Percentiles rank a stretch among this genome's conserved stretches.
Evolutionary conservation across 2,329 filamentous ascomycete species (phyloP).

Genomic region (Elsinoe australis): DNA sequence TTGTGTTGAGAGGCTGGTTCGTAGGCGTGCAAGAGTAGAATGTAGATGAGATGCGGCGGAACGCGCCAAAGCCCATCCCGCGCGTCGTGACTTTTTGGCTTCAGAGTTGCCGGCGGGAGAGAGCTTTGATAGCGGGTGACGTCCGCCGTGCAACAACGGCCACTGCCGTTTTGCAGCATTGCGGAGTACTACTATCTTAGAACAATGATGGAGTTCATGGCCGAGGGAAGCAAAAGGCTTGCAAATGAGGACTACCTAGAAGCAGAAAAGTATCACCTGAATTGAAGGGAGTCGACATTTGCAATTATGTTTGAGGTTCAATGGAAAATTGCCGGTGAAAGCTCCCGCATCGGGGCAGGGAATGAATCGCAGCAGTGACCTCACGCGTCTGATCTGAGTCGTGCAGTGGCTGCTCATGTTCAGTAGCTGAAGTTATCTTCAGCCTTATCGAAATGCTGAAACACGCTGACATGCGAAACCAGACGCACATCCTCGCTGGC

Average conservation of each 20-base stretch:
- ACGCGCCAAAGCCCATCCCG: neutral
- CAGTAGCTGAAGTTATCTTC: too few species aligned
- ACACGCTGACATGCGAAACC: too few species aligned
- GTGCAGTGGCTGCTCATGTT: too few species aligned
- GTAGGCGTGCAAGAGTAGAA: neutral
- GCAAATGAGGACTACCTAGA: too few species aligned
- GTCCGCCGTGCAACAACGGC: conserved; percentile 4
- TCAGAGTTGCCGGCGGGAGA: neutral
- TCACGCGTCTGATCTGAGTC: conserved; percentile 4
- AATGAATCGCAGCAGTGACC: conserved; percentile 12
- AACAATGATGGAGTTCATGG: neutral
- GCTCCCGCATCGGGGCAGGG: neutral
- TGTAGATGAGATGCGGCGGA: neutral
- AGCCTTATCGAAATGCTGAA: too few species aligned
- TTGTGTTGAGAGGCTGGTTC: conserved; percentile 4
- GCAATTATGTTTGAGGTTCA: too few species aligned
- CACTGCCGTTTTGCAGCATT: conserved; percentile 8
- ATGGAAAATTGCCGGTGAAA: too few species aligned
- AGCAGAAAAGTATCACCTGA: too few species aligned
- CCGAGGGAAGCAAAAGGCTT: too few species aligned
- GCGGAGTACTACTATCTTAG: conserved; percentile 10
- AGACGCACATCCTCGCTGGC: too few species aligned
- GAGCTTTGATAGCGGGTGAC: conserved; percentile 7
- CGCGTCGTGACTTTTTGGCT: conserved; percentile 16
- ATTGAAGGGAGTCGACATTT: too few species aligned